Evolutionary conservation across 345 rosid genomes (phyloP), one percentile per base, ranked within the genome.

Genomic region (Citrus australasica): DNA sequence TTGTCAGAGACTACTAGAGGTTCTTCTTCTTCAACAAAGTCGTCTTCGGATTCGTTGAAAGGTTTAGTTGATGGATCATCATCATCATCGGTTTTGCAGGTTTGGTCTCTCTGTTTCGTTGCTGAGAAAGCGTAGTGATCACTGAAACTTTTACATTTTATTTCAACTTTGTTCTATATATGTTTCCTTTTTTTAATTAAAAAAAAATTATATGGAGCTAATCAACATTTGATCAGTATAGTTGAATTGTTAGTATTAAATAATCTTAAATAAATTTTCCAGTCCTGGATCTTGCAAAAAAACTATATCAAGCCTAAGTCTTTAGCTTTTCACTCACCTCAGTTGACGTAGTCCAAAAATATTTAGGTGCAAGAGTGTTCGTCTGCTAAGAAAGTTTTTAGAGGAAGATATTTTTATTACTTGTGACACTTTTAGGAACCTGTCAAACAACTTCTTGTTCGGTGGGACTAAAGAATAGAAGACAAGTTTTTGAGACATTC

Each of bases 1-100:
- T 80, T 94, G 69, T 85, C 88, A 1, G 92, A 88, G 82, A 81
- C 97, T 3, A 86, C 93, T 42, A 89, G 89, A 82, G 81, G 70
- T 22, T 66, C 75, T 84, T 75, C 76, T 83, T 75, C 90, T 40
- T 80, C 82, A 5, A 25, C 64, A 37, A 86, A 85, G 53, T 83
- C 86, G 0, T 69, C 86, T 48, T 76, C 84, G 8, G 91, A 85
- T 75, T 82, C 89, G 24, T 79, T 79, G 37, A 87, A 82, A 81
- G 84, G 82, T 71, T 83, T 67, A 61, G 75, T 81, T 37, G 90
- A 89, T 69, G 91, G 88, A 82, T 86, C 91, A 56, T 83, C 85
- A 7, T 60, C 89, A 7, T 71, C 73, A 22, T 28, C 86, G 9
- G 79, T 71, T 77, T 40, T 84, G 1, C 89, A 88, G 90, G 91